Evolutionary conservation across 768 basidiomycete genomes (phyloP).

Genomic region (Mycena capillaripes): DNA sequence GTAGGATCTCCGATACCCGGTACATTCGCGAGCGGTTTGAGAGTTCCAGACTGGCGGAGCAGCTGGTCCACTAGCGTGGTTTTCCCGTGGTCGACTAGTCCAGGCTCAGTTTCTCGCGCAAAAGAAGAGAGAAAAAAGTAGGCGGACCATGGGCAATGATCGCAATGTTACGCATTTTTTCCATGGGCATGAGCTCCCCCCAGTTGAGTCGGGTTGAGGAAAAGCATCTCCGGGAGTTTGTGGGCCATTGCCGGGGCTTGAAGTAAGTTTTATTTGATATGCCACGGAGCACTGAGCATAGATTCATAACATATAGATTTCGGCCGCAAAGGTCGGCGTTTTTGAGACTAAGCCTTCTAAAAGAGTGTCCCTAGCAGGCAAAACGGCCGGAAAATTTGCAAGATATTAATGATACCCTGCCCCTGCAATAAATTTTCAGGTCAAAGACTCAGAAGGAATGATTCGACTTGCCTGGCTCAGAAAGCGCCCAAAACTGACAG

Average conservation of each 20-base stretch:
- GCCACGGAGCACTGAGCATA: slow-evolving; percentile 27
- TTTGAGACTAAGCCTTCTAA: neutral
- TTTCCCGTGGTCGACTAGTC: slow-evolving; percentile 65
- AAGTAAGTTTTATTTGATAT: slow-evolving; percentile 3
- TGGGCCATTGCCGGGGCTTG: neutral
- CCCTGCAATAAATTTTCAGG: neutral
- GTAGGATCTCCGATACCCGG: slow-evolving; percentile 51
- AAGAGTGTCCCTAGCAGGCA: neutral
- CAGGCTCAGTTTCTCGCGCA: neutral
- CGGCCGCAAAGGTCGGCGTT: neutral
- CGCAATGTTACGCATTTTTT: slow-evolving; percentile 62
- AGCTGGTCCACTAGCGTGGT: slow-evolving; percentile 68
- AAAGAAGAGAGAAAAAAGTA: neutral
- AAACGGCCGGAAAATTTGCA: neutral
- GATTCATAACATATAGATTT: slow-evolving; percentile 29
- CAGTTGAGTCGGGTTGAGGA: slow-evolving; percentile 22
- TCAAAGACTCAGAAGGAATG: neutral
- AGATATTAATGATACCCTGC: neutral
- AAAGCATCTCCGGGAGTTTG: slow-evolving; percentile 30
- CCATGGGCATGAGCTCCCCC: slow-evolving; percentile 45
- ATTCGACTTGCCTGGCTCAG: neutral
- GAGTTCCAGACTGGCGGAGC: slow-evolving; percentile 62
- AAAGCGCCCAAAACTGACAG: neutral
- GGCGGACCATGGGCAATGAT: slow-evolving; percentile 65
- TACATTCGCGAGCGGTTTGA: slow-evolving; percentile 48